Evolutionary conservation across 2,329 filamentous ascomycete genomes (phyloP).

Genomic region (Hyphodiscus sp.): DNA sequence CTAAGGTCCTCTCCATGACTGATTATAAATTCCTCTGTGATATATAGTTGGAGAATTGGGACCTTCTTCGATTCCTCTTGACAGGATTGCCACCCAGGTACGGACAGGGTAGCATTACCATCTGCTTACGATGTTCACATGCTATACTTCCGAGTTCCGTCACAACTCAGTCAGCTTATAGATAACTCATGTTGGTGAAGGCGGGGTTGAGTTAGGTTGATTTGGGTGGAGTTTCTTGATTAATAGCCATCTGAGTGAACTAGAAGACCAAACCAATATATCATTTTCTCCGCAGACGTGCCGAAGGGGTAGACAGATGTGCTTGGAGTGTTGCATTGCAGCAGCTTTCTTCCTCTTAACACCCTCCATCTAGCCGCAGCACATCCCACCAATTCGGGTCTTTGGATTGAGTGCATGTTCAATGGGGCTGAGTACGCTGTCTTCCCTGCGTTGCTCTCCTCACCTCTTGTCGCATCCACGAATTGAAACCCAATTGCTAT

Average conservation of each 20-base stretch:
- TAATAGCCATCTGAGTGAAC: not conserved
- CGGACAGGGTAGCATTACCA: not conserved
- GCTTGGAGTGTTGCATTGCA: not conserved
- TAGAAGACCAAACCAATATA: not conserved
- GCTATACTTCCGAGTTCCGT: not conserved
- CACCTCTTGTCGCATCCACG: conserved; percentile 1
- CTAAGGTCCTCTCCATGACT: too few species aligned
- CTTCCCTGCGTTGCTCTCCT: not conserved
- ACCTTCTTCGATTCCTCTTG: too few species aligned
- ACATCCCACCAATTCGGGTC: not conserved
- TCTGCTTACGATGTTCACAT: not conserved
- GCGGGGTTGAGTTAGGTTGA: not conserved
- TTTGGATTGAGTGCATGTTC: not conserved
- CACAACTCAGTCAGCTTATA: not conserved
- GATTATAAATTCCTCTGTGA: too few species aligned
- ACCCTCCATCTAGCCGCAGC: not conserved
- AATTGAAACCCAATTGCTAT: conserved; percentile 11
- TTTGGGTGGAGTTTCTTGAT: not conserved
- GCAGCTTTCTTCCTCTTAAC: not conserved
- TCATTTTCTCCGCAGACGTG: not conserved
- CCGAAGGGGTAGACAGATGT: not conserved
- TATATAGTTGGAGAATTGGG: too few species aligned
- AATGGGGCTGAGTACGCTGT: conserved; percentile 2
- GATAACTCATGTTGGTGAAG: not conserved
- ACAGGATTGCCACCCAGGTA: not conserved